These are phyloP conservation scores for Quercus tomentella DNA, from an alignment of 331 rosid species.

Conservation along the genomic window DNA sequence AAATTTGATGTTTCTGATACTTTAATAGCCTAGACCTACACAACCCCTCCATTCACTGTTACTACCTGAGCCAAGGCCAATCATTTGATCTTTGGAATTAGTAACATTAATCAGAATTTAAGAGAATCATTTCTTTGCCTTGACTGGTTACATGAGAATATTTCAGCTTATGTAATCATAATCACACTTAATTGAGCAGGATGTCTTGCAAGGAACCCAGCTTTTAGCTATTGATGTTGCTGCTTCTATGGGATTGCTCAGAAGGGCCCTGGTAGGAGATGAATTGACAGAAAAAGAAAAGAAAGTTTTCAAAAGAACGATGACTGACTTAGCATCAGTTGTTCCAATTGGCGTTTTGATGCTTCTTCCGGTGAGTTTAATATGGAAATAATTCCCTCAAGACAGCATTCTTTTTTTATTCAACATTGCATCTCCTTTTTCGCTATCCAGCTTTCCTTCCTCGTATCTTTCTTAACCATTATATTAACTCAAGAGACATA, in stretches of 20 bases:
- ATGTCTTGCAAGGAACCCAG: conserved; percentile 99
- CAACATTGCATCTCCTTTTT: not conserved
- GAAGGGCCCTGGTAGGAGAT: conserved; percentile 78
- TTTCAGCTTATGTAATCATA: conserved; percentile 23
- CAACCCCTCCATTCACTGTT: not conserved
- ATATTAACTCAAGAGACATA: not conserved
- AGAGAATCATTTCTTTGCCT: conserved; percentile 2
- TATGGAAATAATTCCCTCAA: not conserved
- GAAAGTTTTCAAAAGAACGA: conserved; percentile 74
- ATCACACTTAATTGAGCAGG: conserved; percentile 42
- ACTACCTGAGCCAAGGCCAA: not conserved
- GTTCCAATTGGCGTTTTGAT: conserved; percentile 89
- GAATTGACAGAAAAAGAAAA: conserved; percentile 89
- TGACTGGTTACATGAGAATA: not conserved
- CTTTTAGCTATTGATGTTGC: conserved; percentile 84
- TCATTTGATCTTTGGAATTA: not conserved
- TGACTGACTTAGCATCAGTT: conserved; percentile 97
- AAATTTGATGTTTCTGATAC: not conserved
- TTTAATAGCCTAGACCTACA: not conserved
- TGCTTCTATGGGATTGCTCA: conserved; percentile 70
- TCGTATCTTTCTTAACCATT: not conserved
- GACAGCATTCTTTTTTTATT: not conserved
- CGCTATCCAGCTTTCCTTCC: not conserved
- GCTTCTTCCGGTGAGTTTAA: conserved; percentile 91
- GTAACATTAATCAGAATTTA: not conserved